Base-by-base conservation (phyloP, 2,329 filamentous ascomycete genomes). In the Pyrenophora graminea region DNA sequence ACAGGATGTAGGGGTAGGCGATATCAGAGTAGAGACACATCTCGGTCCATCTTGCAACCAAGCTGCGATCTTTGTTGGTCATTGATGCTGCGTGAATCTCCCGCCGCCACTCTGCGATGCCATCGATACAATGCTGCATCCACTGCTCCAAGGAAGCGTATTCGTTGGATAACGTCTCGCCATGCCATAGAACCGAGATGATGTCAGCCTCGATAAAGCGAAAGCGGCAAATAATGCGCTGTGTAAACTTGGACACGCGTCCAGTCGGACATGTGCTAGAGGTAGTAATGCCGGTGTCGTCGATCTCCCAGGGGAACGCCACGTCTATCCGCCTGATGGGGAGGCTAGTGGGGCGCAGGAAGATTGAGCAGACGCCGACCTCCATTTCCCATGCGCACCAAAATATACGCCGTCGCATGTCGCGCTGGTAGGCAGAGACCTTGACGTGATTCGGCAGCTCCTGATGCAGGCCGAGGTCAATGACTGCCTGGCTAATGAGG, bases 341-440 rank as follows among this genome's bases (percentile, higher is more conserved):
- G n/a, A 73, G 48, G 34, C 61, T 68, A 8, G 66, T 64, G 2
- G 67, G 68, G 4, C 67, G 65, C 9, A 68, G 37, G 19, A 72
- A 72, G 36, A 69, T 68, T 21, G 62, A 67, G 38, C 68, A 71
- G 1, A 72, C 70, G 6, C 67, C 67, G 13, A 70, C 67, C 43
- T 73, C 70, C 70, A 72, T 72, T 38, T 73, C 70, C 69, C 69
- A 73, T 12, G 69, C 69, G 38, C 65, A 69, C 70, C 70, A 73
- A 21, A 73, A 73, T 33, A 73, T 43, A 13, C 70, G 67, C 21
- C 70, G 63, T n/a, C 70, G 60, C 68, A 71, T 71, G 39, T 73
- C 70, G n/a, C 70, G 68, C 40, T 69, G 53, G 37, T 67, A 69
- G 5, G 62, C 51, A 2, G 66, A 62, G 9, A 72, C 58, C 6